Base-by-base conservation (phyloP, 257 asterid species). In the Marsdenia floribunda region DNA sequence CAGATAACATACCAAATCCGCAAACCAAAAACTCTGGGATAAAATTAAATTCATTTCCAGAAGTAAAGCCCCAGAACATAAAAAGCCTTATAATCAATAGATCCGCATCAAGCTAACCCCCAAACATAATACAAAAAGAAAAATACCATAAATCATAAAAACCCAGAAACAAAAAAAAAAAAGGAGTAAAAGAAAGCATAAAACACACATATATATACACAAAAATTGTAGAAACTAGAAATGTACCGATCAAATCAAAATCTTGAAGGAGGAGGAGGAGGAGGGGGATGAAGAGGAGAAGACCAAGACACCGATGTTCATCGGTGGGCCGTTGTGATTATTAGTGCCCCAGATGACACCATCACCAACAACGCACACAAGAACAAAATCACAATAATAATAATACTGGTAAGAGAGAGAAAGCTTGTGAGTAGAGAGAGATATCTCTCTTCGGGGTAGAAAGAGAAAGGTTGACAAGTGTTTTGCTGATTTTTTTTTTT, bases 241-340 rank as follows among this genome's bases (percentile, higher is more conserved):
- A 15, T 33, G 33, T 67, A 82, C 88, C 85, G 70, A 81, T 74
- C 70, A 72, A 78, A 79, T 84, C 71, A 79, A 76, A 81, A 73
- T 83, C 80, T 65, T 71, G 68, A 68, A 44, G 61, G 75, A 54
- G 72, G 70, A 46, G 77, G 71, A 81, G 79, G 61, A 61, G 72
- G 76, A 72, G 72, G 33, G 33, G 33, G 33, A 29, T 29, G 33
- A 29, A 29, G 33, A 29, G 72, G 76, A 72, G 72, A 74, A 47
- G 74, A 73, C 77, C 72, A 81, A 77, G 76, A 76, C 85, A 77
- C 86, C 89, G 89, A 85, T 76, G 78, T 78, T 82, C 88, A 86
- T 84, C 93, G 88, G 87, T 80, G 88, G 83, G 84, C 66, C 78
- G 81, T 78, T 75, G 83, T 78, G 83, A 77, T 73, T 71, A 76